Conservation (phyloP, 306 rosid species). For the Trifolium repens region DNA sequence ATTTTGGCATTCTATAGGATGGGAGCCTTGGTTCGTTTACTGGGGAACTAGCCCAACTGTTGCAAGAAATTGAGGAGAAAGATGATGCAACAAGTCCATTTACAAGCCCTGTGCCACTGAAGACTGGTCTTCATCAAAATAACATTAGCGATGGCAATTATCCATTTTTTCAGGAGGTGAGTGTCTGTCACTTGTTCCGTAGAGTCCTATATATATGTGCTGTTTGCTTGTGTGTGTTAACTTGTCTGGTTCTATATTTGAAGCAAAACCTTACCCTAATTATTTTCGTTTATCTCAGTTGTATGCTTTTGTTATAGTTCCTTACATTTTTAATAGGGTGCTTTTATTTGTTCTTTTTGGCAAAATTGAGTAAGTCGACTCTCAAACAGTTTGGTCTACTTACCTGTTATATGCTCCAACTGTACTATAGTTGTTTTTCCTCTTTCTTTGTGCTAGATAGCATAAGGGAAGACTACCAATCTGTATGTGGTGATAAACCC, state of each 20-base stretch:
- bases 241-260: conserved; percentile 16
- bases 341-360: conserved; percentile 11
- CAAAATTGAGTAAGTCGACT: conserved; percentile 5
- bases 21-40: conserved; percentile 82
- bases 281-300: conserved; percentile 1
- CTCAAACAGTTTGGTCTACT: neutral
- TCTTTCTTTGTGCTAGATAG: conserved; percentile 9
- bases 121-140: conserved; percentile 62
- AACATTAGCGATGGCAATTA: conserved; percentile 50
- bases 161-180: conserved; percentile 62
- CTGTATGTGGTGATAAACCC: neutral
- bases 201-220: neutral
- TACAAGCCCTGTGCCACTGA: conserved; percentile 58
- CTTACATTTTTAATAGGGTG: conserved; percentile 21
- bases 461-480: neutral
- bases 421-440: neutral
- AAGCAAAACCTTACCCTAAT: conserved; percentile 10
- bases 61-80: conserved; percentile 80
- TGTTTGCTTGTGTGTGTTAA: neutral
- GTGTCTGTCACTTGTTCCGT: conserved; percentile 32
- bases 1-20: conserved; percentile 59
- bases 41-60: conserved; percentile 67
- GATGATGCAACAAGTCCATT: conserved; percentile 92
- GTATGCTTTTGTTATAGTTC: conserved; percentile 19
- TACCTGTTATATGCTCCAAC: neutral